Base-by-base conservation (phyloP, 257 asterid species). In the Catharanthus roseus region DNA sequence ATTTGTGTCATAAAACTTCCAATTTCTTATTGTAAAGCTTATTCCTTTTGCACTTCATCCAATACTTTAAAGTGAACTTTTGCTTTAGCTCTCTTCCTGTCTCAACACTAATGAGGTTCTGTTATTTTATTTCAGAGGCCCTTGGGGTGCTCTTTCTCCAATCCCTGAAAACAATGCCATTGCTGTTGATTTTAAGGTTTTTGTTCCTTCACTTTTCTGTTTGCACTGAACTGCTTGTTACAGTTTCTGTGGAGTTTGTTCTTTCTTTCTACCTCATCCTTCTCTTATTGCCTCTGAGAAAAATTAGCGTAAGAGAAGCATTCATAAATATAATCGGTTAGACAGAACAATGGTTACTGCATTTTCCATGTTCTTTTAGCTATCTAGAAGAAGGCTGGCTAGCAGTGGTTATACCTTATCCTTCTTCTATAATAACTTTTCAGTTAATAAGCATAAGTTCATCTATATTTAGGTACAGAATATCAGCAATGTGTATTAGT, bases 61-160 rank as follows among this genome's bases (percentile, higher is more conserved):
- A 71, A 23, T 41, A 72, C 33, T 50, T 73, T 45, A 57, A 41
- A 57, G 68, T 65, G 65, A 53, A 18, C 42, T 10, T 28, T 61
- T 62, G 19, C 71, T 61, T 51, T 67, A 38, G 31, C 60, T 21
- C 55, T 70, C 28, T 58, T 58, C 69, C 66, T 63, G 38, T 39
- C 47, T 36, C 42, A 65, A 65, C 74, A 18, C 18, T 33, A 61
- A 18, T 61, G 64, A n/a, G 67, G 50, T 62, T 64, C 58, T 61
- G 63, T 68, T 77, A 44, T 67, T 74, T 60, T 66, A 73, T 64
- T 75, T 77, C 85, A 93, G 99, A 78, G 99, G 99, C 78, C 99
- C 99, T 21, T 89, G 99, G 99, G 93, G 96, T 65, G 84, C 97
- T 39, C 97, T 93, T 81, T 91, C 97, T 61, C 95, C 99, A 10